Evolutionary conservation across 1,284 basidiomycete species (phyloP).

Genomic region (Naganishia albida): DNA sequence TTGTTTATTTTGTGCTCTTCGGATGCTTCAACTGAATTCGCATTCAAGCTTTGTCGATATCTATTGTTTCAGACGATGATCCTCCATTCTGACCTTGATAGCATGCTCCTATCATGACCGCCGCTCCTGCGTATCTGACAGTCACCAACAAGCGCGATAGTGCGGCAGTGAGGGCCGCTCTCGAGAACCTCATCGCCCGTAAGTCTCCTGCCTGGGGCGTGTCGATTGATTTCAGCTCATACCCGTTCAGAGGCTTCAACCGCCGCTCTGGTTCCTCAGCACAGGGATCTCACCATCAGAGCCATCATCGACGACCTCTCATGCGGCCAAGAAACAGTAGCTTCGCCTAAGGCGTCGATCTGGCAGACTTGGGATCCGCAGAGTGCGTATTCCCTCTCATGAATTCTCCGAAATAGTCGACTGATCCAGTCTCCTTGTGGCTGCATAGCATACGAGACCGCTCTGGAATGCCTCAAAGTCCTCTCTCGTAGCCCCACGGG

Average conservation of each 20-base stretch:
- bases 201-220: constrained; percentile 3
- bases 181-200: constrained; percentile 6
- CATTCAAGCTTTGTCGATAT: too few relatives aligned
- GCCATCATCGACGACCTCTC: constrained; percentile 12
- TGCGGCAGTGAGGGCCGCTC: constrained; percentile 13
- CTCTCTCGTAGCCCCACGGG: constrained; percentile 71
- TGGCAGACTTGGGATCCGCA: constrained; percentile 15
- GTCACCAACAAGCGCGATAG: constrained; percentile 8
- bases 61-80: too few relatives aligned
- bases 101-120: not conserved
- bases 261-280: not conserved
- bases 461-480: constrained; percentile 71
- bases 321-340: not conserved
- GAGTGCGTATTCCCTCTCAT: not conserved
- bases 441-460: constrained; percentile 56
- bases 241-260: not conserved
- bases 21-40: not conserved
- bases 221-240: not conserved
- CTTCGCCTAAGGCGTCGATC: not conserved
- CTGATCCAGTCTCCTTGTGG: not conserved
- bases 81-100: too few relatives aligned
- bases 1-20: too few relatives aligned
- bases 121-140: not conserved
- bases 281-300: not conserved
- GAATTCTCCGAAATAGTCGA: not conserved